Percentiles rank a stretch among this genome's conserved stretches.
Evolutionary conservation across 345 rosid species (phyloP).

Genomic region (Salix dunnii): DNA sequence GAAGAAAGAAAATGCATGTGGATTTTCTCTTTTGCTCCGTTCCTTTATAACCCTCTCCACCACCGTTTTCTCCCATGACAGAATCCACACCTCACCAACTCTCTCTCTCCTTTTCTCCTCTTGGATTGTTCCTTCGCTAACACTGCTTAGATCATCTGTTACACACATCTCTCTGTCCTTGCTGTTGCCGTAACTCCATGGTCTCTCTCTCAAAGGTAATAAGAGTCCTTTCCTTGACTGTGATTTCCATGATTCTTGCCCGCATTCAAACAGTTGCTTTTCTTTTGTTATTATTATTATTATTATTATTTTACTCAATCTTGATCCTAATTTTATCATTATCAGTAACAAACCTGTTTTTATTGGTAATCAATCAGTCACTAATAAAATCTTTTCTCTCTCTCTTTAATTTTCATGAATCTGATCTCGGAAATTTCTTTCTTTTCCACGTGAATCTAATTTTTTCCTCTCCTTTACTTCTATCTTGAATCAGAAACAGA

Average conservation of each 20-base stretch:
- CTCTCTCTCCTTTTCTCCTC: constrained; percentile 25
- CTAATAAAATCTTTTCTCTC: not conserved
- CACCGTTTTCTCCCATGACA: not conserved
- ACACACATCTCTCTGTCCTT: not conserved
- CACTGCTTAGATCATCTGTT: not conserved
- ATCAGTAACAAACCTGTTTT: not conserved
- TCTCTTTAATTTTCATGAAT: not conserved
- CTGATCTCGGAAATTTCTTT: not conserved
- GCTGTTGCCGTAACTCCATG: not conserved
- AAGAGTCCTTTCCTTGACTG: not conserved
- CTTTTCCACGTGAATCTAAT: constrained; percentile 5
- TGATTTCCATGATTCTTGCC: not conserved
- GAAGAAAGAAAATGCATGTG: not conserved
- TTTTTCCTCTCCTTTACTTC: not conserved
- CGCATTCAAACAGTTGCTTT: not conserved
- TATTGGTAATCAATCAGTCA: not conserved
- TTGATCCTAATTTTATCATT: not conserved
- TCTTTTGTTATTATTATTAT: constrained; percentile 5
- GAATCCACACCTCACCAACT: constrained; percentile 30
- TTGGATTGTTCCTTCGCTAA: not conserved
- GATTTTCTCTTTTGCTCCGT: constrained; percentile 3
- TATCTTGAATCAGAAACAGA: not conserved
- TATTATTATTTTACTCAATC: not conserved
- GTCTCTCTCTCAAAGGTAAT: constrained; percentile 12
- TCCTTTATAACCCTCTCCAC: constrained; percentile 27